A percentile compares a stretch with the other conserved stretches of the same genome.
Conservation (phyloP, 495 filamentous ascomycete species). For the Annulohypoxylon maeteangense region DNA sequence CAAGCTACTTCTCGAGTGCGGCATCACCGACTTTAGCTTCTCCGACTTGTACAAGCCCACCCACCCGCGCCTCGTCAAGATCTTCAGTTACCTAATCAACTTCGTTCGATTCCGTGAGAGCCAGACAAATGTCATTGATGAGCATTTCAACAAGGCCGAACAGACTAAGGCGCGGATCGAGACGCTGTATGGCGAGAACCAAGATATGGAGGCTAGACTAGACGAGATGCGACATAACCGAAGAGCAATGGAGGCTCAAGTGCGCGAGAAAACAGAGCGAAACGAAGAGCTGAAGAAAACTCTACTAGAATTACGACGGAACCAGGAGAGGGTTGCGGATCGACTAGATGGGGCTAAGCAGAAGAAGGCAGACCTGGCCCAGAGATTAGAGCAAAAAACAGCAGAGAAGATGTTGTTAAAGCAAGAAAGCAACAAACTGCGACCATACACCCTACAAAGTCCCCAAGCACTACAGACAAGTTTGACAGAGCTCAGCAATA, state of each 20-base stretch:
- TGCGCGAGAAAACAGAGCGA: constrained; percentile 80
- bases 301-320: constrained; percentile 77
- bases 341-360: constrained; percentile 78
- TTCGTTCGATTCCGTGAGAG: constrained; percentile 96
- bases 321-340: constrained; percentile 80
- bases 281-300: constrained; percentile 86
- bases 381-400: constrained; percentile 81
- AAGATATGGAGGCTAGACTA: constrained; percentile 82
- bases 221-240: constrained; percentile 81
- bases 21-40: constrained; percentile 92
- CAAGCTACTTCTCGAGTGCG: constrained; percentile 83
- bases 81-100: constrained; percentile 97
- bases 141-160: constrained; percentile 91
- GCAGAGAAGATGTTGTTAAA: constrained; percentile 65
- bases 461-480: constrained; percentile 82
- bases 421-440: constrained; percentile 86
- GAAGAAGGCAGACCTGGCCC: constrained; percentile 76
- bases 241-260: constrained; percentile 78
- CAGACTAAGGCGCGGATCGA: constrained; percentile 86
- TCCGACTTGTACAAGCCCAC: constrained; percentile 89
- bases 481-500: constrained; percentile 83
- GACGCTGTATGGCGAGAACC: constrained; percentile 84
- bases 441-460: constrained; percentile 90
- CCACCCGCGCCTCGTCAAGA: constrained; percentile 84
- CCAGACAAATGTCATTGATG: constrained; percentile 84